Percentiles rank a stretch among this genome's conserved stretches.
These are phyloP conservation scores for Scheffersomyces stipitis DNA, from an alignment of 805 yeast species.

Conservation along the genomic window DNA sequence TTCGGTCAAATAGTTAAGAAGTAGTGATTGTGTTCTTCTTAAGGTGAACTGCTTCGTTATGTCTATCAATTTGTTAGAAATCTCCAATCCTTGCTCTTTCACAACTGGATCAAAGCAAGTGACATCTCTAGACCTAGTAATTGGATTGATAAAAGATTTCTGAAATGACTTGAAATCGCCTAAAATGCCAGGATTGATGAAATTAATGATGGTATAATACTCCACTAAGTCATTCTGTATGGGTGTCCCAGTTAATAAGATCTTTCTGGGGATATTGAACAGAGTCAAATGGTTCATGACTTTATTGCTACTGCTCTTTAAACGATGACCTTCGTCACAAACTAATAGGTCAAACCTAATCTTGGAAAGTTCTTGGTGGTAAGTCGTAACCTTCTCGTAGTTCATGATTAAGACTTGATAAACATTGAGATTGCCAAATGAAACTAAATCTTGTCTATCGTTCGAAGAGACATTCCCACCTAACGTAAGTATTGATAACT, in stretches of 20 bases:
- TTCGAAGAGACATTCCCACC: constrained; percentile 49
- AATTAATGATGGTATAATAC: constrained; percentile 76
- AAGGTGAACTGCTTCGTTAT: constrained; percentile 67
- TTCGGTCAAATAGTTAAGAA: constrained; percentile 62
- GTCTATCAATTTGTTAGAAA: constrained; percentile 61
- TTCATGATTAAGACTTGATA: constrained; percentile 85
- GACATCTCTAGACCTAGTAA: constrained; percentile 63
- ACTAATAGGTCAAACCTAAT: constrained; percentile 65
- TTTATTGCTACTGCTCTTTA: constrained; percentile 74
- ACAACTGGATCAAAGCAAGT: constrained; percentile 52
- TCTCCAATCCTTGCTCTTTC: constrained; percentile 56
- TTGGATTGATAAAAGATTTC: constrained; percentile 66
- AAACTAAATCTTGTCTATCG: constrained; percentile 56
- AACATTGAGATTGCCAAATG: constrained; percentile 65
- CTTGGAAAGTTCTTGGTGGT: constrained; percentile 49
- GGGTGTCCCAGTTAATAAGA: constrained; percentile 85
- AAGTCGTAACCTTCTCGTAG: constrained; percentile 72
- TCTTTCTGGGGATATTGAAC: constrained; percentile 53
- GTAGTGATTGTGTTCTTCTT: constrained; percentile 64
- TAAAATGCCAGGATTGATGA: constrained; percentile 79
- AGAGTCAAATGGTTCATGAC: constrained; percentile 61
- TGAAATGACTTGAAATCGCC: constrained; percentile 63
- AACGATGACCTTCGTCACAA: constrained; percentile 94
- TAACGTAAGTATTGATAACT: constrained; percentile 65
- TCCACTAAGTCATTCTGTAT: constrained; percentile 90